Conservation (phyloP, 805 yeast species). For the Tanozyma kutaoensis region DNA sequence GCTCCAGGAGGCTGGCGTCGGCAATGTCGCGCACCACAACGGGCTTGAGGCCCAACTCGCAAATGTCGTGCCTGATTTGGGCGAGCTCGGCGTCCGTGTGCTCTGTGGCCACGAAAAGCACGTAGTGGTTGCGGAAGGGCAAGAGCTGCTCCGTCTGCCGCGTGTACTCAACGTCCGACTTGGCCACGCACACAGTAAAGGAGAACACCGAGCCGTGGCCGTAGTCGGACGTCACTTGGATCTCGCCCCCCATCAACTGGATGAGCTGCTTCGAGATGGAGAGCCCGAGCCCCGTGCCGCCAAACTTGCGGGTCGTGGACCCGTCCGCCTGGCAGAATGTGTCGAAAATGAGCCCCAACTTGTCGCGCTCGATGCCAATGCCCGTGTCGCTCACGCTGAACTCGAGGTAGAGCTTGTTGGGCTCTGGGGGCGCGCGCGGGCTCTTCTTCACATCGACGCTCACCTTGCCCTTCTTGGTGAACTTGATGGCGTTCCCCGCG, state of each 20-base stretch:
- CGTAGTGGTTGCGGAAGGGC: slow-evolving; percentile 61
- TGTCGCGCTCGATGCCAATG: slow-evolving; percentile 79
- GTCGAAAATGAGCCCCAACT: slow-evolving; percentile 74
- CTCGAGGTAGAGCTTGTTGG: slow-evolving; percentile 43
- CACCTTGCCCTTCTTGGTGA: slow-evolving; percentile 74
- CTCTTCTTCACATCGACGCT: slow-evolving; percentile 58
- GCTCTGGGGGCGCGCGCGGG: slow-evolving; percentile 15
- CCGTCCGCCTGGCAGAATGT: slow-evolving; percentile 93
- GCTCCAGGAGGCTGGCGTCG: slow-evolving; percentile 43
- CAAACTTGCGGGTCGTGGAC: slow-evolving; percentile 82
- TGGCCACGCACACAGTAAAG: slow-evolving; percentile 70
- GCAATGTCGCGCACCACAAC: slow-evolving; percentile 41
- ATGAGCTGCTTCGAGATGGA: slow-evolving; percentile 80
- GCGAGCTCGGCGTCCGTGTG: slow-evolving; percentile 38
- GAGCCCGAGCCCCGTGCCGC: slow-evolving; percentile 85
- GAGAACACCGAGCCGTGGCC: slow-evolving; percentile 77
- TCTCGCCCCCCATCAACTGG: slow-evolving; percentile 87
- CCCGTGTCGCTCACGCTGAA: slow-evolving; percentile 87
- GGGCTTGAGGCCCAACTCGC: slow-evolving; percentile 48
- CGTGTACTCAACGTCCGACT: slow-evolving; percentile 47
- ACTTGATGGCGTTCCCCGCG: slow-evolving; percentile 84
- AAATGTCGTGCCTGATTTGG: slow-evolving; percentile 38
- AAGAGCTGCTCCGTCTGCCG: slow-evolving; percentile 55
- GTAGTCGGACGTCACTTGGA: slow-evolving; percentile 76
- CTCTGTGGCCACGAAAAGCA: slow-evolving; percentile 56